Percentiles rank a stretch among this genome's conserved stretches.
phyloP scores from a whole-genome alignment of 805 yeast species.

The Metschnikowia gelsemii region DNA sequence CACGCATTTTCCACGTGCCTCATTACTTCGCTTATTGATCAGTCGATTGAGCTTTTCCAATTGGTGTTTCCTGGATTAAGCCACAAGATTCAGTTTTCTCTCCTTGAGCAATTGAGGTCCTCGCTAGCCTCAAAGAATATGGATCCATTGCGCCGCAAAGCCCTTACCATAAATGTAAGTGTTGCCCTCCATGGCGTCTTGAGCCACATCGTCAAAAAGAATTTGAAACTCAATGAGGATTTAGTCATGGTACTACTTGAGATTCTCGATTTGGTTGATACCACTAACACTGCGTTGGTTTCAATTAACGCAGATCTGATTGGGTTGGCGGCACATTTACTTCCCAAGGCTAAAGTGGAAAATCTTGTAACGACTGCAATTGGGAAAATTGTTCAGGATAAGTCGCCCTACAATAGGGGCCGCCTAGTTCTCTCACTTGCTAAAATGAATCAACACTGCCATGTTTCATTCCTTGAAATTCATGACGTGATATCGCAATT shows the following conservation, averaged over 20 bases:
- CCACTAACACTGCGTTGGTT: constrained; percentile 41
- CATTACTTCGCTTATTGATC: constrained; percentile 56
- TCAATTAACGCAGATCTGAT: constrained; percentile 53
- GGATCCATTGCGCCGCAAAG: constrained; percentile 39
- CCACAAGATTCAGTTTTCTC: constrained; percentile 77
- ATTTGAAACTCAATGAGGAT: constrained; percentile 26
- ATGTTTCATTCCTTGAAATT: constrained; percentile 40
- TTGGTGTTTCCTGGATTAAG: constrained; percentile 68
- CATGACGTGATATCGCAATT: constrained; percentile 60
- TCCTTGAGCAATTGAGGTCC: constrained; percentile 76
- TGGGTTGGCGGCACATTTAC: constrained; percentile 45
- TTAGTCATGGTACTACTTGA: constrained; percentile 50
- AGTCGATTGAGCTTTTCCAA: constrained; percentile 75
- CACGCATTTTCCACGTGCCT: constrained; percentile 29
- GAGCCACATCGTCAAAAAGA: constrained; percentile 21
- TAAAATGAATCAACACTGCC: constrained; percentile 28
- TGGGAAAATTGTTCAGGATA: constrained; percentile 62
- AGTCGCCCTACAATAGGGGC: constrained; percentile 63
- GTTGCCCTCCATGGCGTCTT: constrained; percentile 61
- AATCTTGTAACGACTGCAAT: constrained; percentile 36
- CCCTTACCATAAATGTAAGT: constrained; percentile 60
- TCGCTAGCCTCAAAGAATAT: constrained; percentile 38
- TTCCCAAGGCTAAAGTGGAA: constrained; percentile 24
- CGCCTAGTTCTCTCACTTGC: constrained; percentile 30
- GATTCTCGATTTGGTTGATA: constrained; percentile 45